Base-by-base conservation (phyloP, 495 filamentous ascomycete genomes). In the Xylaria nigripes region DNA sequence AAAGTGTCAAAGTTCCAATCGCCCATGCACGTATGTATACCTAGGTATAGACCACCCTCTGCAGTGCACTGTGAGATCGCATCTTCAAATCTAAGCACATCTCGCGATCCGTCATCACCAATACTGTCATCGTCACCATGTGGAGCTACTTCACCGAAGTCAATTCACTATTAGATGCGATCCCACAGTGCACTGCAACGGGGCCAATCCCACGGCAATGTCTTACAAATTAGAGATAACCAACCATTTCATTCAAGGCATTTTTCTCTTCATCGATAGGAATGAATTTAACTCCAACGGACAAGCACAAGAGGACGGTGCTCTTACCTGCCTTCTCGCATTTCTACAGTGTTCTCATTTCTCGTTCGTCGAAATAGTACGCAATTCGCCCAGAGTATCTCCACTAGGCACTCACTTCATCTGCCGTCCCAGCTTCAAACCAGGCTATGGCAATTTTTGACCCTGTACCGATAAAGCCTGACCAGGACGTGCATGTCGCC, bases 401-500 rank as follows among this genome's bases (percentile, higher is more conserved):
- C 4, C 29, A 51, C 12, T n/a, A 48, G n/a, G n/a, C n/a, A n/a
- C 23, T 66, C 64, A 27, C 48, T 58, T 2, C 15, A 71, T 1
- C 57, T 46, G 32, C 61, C 67, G 9, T 58, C 36, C 38, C 48
- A 22, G 10, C 64, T 69, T 52, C 70, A 73, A 40, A 58, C 65
- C 12, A 45, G 12, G 72, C 68, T 2, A 54, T 72, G 47, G 67
- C 70, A 2, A 40, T 43, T 1, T 74, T 72, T 48, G 61, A 66
- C 4, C 23, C 48, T 13, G 70, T 63, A 12, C 69, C 68, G 6
- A 32, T 51, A 8, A 42, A 62, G n/a, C 46, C 56, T 1, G 54
- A 58, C 2, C 24, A 38, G 1, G 21, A 67, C 3, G 71, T 70
- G 19, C 68, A 69, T 51, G 50, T 72, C 15, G 68, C 72, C 1